Evolutionary conservation across 2,329 filamentous ascomycete genomes (phyloP).

Genomic region (Nemania diffusa): DNA sequence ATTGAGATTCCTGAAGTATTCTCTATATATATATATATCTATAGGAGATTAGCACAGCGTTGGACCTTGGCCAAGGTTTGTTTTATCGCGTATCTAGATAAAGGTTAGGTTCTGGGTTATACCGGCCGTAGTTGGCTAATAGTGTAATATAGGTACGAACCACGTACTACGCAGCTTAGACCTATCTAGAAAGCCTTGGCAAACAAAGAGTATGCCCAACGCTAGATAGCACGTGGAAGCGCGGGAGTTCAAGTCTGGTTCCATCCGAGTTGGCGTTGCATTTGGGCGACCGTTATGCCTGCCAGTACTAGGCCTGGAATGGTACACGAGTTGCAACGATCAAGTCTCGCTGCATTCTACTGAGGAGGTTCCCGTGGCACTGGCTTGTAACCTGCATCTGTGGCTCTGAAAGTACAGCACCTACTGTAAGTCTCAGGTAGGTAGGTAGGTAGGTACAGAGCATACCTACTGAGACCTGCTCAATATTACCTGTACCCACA

Average conservation of each 20-base stretch:
- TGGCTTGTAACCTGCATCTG: neutral
- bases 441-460: neutral
- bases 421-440: too few species aligned
- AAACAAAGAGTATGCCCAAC: slow-evolving; percentile 20
- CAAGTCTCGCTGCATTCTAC: too few species aligned
- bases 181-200: slow-evolving; percentile 24
- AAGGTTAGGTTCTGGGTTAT: neutral
- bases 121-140: neutral
- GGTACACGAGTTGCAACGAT: slow-evolving; percentile 25
- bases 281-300: slow-evolving; percentile 19
- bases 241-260: slow-evolving; percentile 31
- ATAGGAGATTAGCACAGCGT: too few species aligned
- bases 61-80: too few species aligned
- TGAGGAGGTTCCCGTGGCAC: too few species aligned
- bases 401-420: neutral
- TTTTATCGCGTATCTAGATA: neutral
- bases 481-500: slow-evolving; percentile 6
- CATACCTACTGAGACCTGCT: slow-evolving; percentile 9
- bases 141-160: neutral
- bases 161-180: neutral
- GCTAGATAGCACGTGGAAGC: slow-evolving; percentile 32
- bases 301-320: slow-evolving; percentile 15
- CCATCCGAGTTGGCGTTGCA: slow-evolving; percentile 22
- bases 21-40: neutral
- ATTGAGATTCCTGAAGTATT: neutral